phyloP scores from a whole-genome alignment of 306 rosid genomes.

The Herpetospermum pedunculosum region DNA sequence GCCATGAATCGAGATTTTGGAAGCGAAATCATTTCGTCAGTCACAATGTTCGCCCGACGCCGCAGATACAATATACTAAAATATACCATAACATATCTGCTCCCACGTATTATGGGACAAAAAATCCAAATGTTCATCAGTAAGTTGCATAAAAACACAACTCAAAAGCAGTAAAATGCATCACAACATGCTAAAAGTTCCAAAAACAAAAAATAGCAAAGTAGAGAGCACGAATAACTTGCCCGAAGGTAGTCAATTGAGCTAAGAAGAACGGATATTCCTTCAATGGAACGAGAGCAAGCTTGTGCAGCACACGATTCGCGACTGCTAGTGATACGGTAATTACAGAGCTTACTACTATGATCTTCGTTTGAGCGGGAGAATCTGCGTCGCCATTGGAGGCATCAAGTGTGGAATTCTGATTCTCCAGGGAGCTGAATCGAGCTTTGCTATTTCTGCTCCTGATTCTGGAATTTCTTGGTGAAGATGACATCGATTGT shows the following conservation, averaged over 20 bases:
- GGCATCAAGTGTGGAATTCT: constrained; percentile 21
- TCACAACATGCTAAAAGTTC: neutral
- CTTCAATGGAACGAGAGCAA: constrained; percentile 76
- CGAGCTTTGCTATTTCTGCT: constrained; percentile 2
- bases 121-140: neutral
- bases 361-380: constrained; percentile 13
- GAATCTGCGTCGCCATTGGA: constrained; percentile 24
- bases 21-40: constrained; percentile 60
- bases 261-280: constrained; percentile 80
- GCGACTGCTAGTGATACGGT: constrained; percentile 46
- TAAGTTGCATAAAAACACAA: neutral
- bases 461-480: constrained; percentile 11
- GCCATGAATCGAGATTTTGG: constrained; percentile 57
- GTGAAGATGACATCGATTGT: constrained; percentile 14
- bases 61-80: constrained; percentile 44
- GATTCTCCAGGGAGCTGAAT: neutral
- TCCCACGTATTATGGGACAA: neutral
- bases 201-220: neutral
- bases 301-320: constrained; percentile 82
- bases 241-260: constrained; percentile 75
- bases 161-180: neutral
- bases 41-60: constrained; percentile 59
- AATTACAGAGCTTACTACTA: constrained; percentile 27
- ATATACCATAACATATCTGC: constrained; percentile 63
- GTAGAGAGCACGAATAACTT: neutral